Conservation (phyloP, 192 early-diverging fungal species). For the Radiomyces spectabilis region DNA sequence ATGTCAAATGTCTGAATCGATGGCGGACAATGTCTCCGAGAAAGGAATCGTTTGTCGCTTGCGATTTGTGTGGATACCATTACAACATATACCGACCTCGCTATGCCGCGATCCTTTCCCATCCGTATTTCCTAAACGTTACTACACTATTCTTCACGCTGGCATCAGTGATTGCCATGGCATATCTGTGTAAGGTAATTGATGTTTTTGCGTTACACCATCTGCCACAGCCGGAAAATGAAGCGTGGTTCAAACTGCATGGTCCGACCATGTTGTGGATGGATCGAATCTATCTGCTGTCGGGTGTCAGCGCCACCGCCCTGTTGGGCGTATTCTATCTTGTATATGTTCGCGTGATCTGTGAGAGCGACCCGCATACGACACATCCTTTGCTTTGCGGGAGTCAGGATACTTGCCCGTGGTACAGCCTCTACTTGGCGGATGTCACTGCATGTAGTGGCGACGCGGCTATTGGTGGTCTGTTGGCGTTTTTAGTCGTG, state of each 20-base stretch:
- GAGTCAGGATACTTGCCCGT: not conserved
- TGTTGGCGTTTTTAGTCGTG: not conserved
- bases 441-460: constrained; percentile 9
- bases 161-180: not conserved
- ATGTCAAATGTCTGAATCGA: constrained; percentile 7
- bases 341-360: not conserved
- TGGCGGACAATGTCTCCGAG: constrained; percentile 12
- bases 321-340: not conserved
- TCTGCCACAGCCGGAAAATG: not conserved
- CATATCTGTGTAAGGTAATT: not conserved
- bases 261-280: not conserved
- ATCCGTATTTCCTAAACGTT: not conserved
- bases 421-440: constrained; percentile 6
- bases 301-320: not conserved
- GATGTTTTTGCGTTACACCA: not conserved
- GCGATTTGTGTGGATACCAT: constrained; percentile 12
- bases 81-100: constrained; percentile 9
- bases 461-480: constrained; percentile 8
- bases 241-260: not conserved
- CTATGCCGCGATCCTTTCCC: constrained; percentile 4
- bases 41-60: constrained; percentile 4
- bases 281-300: constrained; percentile 2
- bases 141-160: not conserved
- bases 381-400: not conserved
- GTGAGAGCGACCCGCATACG: not conserved